A percentile compares a stretch with the other conserved stretches of the same genome.
phyloP scores from a whole-genome alignment of 495 filamentous ascomycete species.

The Chaetomidium leptoderma region DNA sequence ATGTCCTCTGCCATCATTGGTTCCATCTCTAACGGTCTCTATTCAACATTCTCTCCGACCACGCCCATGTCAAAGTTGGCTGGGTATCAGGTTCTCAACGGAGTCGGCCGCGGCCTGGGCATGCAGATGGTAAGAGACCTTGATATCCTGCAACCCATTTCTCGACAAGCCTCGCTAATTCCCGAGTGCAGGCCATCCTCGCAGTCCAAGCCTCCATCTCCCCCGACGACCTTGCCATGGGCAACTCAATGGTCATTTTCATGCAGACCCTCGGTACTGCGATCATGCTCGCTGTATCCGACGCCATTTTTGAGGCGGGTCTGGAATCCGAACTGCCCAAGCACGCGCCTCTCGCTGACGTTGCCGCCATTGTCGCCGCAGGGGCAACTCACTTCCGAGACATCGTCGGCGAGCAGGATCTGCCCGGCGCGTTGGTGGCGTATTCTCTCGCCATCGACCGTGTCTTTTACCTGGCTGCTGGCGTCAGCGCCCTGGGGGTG shows the following conservation, averaged over 20 bases:
- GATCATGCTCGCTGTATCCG: slow-evolving; percentile 54
- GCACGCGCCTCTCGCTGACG: slow-evolving; percentile 26
- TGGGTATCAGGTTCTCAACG: slow-evolving; percentile 62
- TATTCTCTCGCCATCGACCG: slow-evolving; percentile 39
- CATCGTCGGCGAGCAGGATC: slow-evolving; percentile 15
- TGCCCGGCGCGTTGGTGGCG: slow-evolving; percentile 33
- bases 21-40: slow-evolving; percentile 55
- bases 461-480: slow-evolving; percentile 22
- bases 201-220: slow-evolving; percentile 50
- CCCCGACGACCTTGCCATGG: slow-evolving; percentile 52
- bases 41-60: slow-evolving; percentile 52
- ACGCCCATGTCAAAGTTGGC: slow-evolving; percentile 49
- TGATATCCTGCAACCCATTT: background rate
- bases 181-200: slow-evolving; percentile 42
- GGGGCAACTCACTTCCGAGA: slow-evolving; percentile 48
- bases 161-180: background rate
- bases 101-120: slow-evolving; percentile 59
- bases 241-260: slow-evolving; percentile 58
- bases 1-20: slow-evolving; percentile 47
- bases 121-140: slow-evolving; percentile 43
- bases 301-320: slow-evolving; percentile 55
- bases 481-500: slow-evolving; percentile 12
- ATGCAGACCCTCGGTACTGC: slow-evolving; percentile 57
- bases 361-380: slow-evolving; percentile 24
- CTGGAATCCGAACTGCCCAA: slow-evolving; percentile 42